A percentile compares a stretch with the other conserved stretches of the same genome.
Conservation (phyloP, 2,329 filamentous ascomycete genomes). For the Pseudodiploospora longispora region DNA sequence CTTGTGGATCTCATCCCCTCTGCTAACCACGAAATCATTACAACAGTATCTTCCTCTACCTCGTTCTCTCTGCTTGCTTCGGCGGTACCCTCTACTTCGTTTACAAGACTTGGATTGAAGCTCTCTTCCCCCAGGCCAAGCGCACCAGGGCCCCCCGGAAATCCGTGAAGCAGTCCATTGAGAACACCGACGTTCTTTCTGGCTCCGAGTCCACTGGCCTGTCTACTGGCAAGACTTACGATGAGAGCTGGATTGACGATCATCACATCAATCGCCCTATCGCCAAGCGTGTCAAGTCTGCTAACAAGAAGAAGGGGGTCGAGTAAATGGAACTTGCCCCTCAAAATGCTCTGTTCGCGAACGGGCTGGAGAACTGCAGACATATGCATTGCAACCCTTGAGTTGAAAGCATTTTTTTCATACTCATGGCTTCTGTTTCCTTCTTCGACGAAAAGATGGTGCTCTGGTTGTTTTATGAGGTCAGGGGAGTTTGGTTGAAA, state of each 20-base stretch:
- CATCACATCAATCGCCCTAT: slow-evolving; percentile 82
- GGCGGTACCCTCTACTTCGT: slow-evolving; percentile 84
- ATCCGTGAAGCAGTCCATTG: slow-evolving; percentile 55
- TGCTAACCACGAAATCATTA: neutral
- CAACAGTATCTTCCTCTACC: slow-evolving; percentile 87
- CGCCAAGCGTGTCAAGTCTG: slow-evolving; percentile 57
- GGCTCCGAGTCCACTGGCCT: slow-evolving; percentile 64
- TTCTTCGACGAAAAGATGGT: no score
- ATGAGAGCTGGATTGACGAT: slow-evolving; percentile 88
- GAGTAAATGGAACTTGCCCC: slow-evolving; percentile 17
- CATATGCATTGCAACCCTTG: neutral
- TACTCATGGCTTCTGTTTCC: no score
- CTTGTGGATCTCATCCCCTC: neutral
- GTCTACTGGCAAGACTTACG: slow-evolving; percentile 67
- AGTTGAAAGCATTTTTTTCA: no score
- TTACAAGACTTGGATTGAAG: slow-evolving; percentile 96
- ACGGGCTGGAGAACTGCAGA: neutral
- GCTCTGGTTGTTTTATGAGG: no score
- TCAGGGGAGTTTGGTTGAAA: no score
- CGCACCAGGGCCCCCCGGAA: slow-evolving; percentile 54
- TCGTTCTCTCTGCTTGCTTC: slow-evolving; percentile 75
- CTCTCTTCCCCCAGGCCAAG: slow-evolving; percentile 88
- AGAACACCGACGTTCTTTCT: slow-evolving; percentile 53
- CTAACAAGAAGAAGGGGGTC: slow-evolving; percentile 35
- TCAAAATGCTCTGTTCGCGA: neutral